Percentiles rank a stretch among this genome's conserved stretches.
phyloP scores from a whole-genome alignment of 108 stramenopile species.

The Schizochytrium sp. region DNA sequence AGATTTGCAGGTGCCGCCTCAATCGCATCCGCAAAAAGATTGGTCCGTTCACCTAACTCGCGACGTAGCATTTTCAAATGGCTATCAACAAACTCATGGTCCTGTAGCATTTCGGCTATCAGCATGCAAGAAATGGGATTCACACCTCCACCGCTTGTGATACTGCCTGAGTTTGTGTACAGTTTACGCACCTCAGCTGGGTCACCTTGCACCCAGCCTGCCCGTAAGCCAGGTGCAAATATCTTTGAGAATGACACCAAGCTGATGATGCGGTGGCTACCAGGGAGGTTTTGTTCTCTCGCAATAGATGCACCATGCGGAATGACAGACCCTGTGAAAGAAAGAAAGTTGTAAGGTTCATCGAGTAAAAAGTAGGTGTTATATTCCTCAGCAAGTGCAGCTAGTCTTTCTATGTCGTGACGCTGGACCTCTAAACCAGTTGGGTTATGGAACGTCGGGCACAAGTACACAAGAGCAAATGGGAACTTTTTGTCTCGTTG shows the following conservation, averaged over 20 bases:
- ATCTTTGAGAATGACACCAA: conserved; percentile 49
- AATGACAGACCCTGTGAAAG: neutral
- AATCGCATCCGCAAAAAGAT: neutral
- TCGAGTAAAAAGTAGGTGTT: neutral
- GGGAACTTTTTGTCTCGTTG: neutral
- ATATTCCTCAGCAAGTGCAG: neutral
- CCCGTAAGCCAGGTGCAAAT: conserved; percentile 39
- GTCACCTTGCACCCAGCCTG: conserved; percentile 8
- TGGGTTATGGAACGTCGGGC: conserved; percentile 50
- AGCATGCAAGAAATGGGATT: conserved; percentile 19
- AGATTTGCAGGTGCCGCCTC: neutral
- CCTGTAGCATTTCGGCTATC: neutral
- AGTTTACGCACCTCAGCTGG: neutral
- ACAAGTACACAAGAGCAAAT: conserved; percentile 38
- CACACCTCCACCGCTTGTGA: conserved; percentile 50
- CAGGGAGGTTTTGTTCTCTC: neutral
- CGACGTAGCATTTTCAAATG: neutral
- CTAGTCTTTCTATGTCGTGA: neutral
- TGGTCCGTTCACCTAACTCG: neutral
- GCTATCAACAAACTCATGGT: neutral
- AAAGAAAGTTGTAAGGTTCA: conserved; percentile 25
- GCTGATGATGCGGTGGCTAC: conserved; percentile 7
- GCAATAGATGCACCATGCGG: neutral
- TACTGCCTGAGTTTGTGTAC: neutral
- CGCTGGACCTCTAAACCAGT: neutral